Percentiles rank a stretch among this genome's conserved stretches.
Conservation (phyloP, 2,329 filamentous ascomycete genomes). For the Juglanconis oblonga region DNA sequence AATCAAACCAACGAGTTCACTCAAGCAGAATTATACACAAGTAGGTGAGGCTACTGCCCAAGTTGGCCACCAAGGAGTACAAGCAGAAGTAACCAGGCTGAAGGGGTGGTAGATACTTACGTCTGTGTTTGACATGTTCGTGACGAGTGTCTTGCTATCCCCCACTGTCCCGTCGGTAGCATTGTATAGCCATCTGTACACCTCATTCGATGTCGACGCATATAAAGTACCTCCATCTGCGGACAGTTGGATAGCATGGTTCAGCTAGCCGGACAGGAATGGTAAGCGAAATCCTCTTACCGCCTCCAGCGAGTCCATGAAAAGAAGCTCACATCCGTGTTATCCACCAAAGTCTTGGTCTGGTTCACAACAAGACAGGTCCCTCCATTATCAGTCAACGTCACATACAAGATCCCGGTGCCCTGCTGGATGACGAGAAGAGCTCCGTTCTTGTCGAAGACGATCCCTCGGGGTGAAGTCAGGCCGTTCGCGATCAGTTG, state of each 20-base stretch:
- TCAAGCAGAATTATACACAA: neutral
- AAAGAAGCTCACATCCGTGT: constrained; percentile 30
- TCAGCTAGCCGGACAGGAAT: constrained; percentile 36
- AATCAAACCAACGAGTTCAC: neutral
- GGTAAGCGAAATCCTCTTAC: neutral
- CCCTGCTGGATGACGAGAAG: constrained; percentile 44
- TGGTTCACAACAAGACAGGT: constrained; percentile 39
- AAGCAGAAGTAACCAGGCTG: neutral
- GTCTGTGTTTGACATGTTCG: constrained; percentile 59
- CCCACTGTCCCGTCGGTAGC: constrained; percentile 44
- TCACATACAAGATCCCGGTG: constrained; percentile 39
- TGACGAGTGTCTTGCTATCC: constrained; percentile 51
- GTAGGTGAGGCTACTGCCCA: neutral
- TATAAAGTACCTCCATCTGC: constrained; percentile 52
- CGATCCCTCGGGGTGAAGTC: constrained; percentile 39
- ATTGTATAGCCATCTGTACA: constrained; percentile 66
- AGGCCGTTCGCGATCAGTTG: constrained; percentile 33
- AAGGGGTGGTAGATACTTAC: neutral
- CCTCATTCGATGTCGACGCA: constrained; percentile 55
- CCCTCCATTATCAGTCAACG: constrained; percentile 38
- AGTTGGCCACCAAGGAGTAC: neutral
- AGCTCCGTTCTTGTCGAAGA: constrained; percentile 43
- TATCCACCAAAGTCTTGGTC: constrained; percentile 34
- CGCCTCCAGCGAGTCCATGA: neutral
- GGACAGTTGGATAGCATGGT: constrained; percentile 54